phyloP scores from a whole-genome alignment of 2,329 filamentous ascomycete species.

The Lasiodiplodia gonubiensis region DNA sequence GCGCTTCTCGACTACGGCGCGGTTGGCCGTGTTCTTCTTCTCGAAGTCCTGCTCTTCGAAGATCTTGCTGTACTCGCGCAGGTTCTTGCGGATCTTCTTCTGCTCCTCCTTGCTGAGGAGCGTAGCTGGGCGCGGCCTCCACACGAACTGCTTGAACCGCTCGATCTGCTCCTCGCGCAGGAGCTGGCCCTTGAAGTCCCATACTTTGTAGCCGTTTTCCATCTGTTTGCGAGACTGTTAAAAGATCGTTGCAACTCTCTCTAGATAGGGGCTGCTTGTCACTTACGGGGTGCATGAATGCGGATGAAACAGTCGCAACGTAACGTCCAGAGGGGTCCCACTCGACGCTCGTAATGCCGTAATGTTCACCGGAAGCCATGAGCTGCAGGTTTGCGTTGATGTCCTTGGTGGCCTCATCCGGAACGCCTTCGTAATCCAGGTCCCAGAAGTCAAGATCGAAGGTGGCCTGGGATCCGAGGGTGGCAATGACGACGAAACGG shows the following conservation, averaged over 20 bases:
- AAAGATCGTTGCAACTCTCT: background rate
- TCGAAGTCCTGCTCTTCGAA: conserved; percentile 97
- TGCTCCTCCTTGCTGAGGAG: conserved; percentile 96
- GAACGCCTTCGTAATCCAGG: conserved; percentile 79
- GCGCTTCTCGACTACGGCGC: conserved; percentile 88
- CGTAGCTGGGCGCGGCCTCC: conserved; percentile 90
- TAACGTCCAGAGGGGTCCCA: conserved; percentile 98
- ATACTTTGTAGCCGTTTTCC: conserved; percentile 99
- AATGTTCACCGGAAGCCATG: conserved; percentile 94
- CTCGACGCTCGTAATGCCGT: conserved; percentile 95
- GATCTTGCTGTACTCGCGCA: conserved; percentile 91
- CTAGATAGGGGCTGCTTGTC: background rate
- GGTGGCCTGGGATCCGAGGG: conserved; percentile 88
- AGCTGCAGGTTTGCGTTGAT: conserved; percentile 91
- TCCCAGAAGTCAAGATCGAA: conserved; percentile 98
- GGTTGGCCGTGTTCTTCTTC: conserved; percentile 90
- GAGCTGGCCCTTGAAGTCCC: conserved; percentile 91
- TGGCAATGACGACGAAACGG: conserved; percentile 92
- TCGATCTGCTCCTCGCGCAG: conserved; percentile 91
- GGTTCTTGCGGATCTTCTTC: conserved; percentile 96
- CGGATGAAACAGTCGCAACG: conserved; percentile 88
- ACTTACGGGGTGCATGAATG: conserved; percentile 94
- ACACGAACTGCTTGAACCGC: conserved; percentile 97
- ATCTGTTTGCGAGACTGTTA: conserved; percentile 63
- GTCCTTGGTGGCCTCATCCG: conserved; percentile 95